Evolutionary conservation across 352 stramenopile species (phyloP).

Genomic region (Phytophthora cryptogea): DNA sequence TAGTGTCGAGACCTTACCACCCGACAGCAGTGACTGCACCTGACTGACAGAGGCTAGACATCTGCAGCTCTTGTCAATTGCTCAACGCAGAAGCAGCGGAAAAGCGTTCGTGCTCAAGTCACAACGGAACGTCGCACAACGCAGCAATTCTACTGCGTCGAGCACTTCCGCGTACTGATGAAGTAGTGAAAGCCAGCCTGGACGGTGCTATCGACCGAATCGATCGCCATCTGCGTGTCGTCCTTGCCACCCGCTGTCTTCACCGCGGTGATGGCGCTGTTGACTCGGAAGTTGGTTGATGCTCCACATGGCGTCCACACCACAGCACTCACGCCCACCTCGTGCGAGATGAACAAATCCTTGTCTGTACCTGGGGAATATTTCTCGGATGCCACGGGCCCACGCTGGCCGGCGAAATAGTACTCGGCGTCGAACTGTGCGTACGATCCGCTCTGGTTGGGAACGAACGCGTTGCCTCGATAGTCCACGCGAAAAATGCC

Average conservation of each 20-base stretch:
- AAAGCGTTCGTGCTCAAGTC: conserved; percentile 6
- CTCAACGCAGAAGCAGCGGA: neutral
- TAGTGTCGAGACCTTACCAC: conserved; percentile 7
- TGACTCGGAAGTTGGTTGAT: conserved; percentile 59
- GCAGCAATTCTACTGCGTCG: neutral
- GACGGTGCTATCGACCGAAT: conserved; percentile 59
- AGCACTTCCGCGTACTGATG: conserved; percentile 40
- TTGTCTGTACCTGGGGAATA: conserved; percentile 40
- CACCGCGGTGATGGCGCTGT: conserved; percentile 46
- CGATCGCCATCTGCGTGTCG: conserved; percentile 51
- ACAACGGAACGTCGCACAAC: neutral
- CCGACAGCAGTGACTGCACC: neutral
- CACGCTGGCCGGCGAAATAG: conserved; percentile 55
- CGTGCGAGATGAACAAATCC: conserved; percentile 53
- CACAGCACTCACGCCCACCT: conserved; percentile 45
- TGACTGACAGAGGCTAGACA: conserved; percentile 2
- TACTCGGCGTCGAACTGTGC: conserved; percentile 61
- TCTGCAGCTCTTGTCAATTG: neutral
- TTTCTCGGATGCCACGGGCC: conserved; percentile 34
- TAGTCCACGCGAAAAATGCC: conserved; percentile 55
- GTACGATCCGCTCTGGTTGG: conserved; percentile 34
- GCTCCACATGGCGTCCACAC: conserved; percentile 58
- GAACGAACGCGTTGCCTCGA: conserved; percentile 49
- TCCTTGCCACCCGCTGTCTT: conserved; percentile 35
- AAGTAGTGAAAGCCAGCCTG: conserved; percentile 55